Evolutionary conservation across 805 yeast species (phyloP).

Genomic region (Suhomyces canberraensis): DNA sequence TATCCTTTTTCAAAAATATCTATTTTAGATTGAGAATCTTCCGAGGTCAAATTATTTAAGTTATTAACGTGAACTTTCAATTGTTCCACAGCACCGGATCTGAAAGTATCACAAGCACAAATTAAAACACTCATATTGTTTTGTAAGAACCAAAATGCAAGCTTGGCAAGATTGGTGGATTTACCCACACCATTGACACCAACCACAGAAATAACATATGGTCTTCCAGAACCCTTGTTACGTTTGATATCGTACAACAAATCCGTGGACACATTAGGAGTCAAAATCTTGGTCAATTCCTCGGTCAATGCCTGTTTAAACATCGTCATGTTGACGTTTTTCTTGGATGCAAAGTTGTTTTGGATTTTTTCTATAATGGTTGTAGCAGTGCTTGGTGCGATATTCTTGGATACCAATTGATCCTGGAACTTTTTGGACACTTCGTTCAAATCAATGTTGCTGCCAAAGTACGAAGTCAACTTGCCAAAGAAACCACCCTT

Average conservation of each 20-base stretch:
- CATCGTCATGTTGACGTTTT: slow-evolving; percentile 65
- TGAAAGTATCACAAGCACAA: slow-evolving; percentile 96
- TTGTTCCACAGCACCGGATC: slow-evolving; percentile 99
- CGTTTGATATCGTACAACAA: slow-evolving; percentile 74
- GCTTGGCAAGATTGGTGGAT: slow-evolving; percentile 89
- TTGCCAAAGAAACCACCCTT: slow-evolving; percentile 34
- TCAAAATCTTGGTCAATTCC: slow-evolving; percentile 71
- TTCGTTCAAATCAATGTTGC: slow-evolving; percentile 49
- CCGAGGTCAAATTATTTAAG: slow-evolving; percentile 60
- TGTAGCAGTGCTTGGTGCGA: slow-evolving; percentile 85
- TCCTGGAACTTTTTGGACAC: slow-evolving; percentile 66
- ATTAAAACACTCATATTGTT: slow-evolving; percentile 82
- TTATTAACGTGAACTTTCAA: slow-evolving; percentile 89
- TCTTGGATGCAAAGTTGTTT: slow-evolving; percentile 61
- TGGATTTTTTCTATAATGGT: slow-evolving; percentile 68
- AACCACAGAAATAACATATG: slow-evolving; percentile 94
- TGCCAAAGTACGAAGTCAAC: slow-evolving; percentile 36
- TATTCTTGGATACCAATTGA: slow-evolving; percentile 80
- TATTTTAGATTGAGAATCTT: slow-evolving; percentile 41
- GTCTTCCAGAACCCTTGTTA: slow-evolving; percentile 39
- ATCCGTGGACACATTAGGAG: slow-evolving; percentile 90
- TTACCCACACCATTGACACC: slow-evolving; percentile 99
- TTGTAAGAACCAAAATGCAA: slow-evolving; percentile 93
- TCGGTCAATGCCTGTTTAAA: slow-evolving; percentile 64
- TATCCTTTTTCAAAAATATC: slow-evolving; percentile 93